phyloP scores from a whole-genome alignment of 2,329 filamentous ascomycete species.

The Penicillium sp. region DNA sequence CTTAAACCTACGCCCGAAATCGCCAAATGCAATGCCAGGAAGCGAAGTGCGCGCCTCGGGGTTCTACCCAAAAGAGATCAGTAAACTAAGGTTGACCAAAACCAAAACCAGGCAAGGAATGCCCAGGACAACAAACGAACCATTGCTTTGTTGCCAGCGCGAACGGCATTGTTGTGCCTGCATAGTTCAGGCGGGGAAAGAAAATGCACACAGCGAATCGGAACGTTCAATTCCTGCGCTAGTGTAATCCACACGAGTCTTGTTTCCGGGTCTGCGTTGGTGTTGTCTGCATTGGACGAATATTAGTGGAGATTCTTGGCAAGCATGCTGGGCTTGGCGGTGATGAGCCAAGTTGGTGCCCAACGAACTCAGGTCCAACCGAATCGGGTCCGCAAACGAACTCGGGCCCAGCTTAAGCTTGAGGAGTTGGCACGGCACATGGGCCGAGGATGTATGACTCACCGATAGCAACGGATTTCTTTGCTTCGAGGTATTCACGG shows the following conservation, averaged over 20 bases:
- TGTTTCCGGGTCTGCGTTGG: constrained; percentile 80
- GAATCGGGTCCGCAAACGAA: not conserved
- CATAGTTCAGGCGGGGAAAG: constrained; percentile 67
- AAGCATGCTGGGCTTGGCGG: not conserved
- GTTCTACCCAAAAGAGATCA: constrained; percentile 51
- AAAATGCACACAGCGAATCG: constrained; percentile 85
- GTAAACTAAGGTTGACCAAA: not conserved
- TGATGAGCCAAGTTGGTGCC: constrained; percentile 7
- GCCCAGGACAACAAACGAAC: constrained; percentile 27
- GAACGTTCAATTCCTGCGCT: constrained; percentile 67
- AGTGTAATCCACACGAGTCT: constrained; percentile 76
- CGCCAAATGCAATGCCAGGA: constrained; percentile 76
- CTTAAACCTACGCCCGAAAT: constrained; percentile 71
- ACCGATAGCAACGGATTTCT: constrained; percentile 76
- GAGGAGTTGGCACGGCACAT: not conserved
- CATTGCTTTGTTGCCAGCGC: constrained; percentile 59
- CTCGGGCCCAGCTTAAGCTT: not conserved
- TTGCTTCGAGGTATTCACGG: constrained; percentile 61
- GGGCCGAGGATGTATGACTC: constrained; percentile 35
- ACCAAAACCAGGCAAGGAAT: not conserved
- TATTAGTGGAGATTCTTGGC: not conserved
- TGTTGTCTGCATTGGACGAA: constrained; percentile 70
- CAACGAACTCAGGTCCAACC: no score
- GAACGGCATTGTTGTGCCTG: constrained; percentile 85
- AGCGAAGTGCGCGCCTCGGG: constrained; percentile 74